Conservation (phyloP, 768 basidiomycete species). For the Thelephora ganbajun region DNA sequence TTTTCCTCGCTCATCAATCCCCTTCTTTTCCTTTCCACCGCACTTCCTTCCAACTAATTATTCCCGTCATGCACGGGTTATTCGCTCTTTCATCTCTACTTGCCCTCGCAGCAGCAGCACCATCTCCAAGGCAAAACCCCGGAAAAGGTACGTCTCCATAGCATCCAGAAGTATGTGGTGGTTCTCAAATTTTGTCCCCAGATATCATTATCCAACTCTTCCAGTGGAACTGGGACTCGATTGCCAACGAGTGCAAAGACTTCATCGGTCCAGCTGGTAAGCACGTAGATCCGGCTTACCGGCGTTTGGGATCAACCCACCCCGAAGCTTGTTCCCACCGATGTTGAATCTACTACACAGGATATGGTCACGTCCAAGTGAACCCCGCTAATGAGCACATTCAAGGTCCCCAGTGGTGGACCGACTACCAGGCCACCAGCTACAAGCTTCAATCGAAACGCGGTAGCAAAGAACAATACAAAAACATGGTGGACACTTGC, state of each 20-base stretch:
- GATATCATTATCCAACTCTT: constrained; percentile 59
- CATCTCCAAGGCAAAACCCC: too few species aligned
- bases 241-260: constrained; percentile 48
- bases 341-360: constrained; percentile 12
- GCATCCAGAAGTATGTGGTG: neutral
- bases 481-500: constrained; percentile 25
- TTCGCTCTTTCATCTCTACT: too few species aligned
- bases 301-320: neutral
- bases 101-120: too few species aligned
- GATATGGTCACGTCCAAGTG: constrained; percentile 10
- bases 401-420: constrained; percentile 54
- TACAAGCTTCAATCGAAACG: constrained; percentile 54
- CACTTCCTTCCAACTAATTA: too few species aligned
- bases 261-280: constrained; percentile 53
- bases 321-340: neutral
- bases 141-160: neutral
- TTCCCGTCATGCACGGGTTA: too few species aligned
- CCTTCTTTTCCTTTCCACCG: too few species aligned
- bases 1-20: too few species aligned
- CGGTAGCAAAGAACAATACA: constrained; percentile 39
- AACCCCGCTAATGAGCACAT: constrained; percentile 48
- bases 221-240: constrained; percentile 40
- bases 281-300: neutral
- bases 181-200: constrained; percentile 1
- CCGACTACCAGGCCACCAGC: constrained; percentile 58